Percentiles rank a stretch among this genome's conserved stretches.
Evolutionary conservation across 2,329 filamentous ascomycete genomes (phyloP).

Genomic region (Penicillium griseofulvum): DNA sequence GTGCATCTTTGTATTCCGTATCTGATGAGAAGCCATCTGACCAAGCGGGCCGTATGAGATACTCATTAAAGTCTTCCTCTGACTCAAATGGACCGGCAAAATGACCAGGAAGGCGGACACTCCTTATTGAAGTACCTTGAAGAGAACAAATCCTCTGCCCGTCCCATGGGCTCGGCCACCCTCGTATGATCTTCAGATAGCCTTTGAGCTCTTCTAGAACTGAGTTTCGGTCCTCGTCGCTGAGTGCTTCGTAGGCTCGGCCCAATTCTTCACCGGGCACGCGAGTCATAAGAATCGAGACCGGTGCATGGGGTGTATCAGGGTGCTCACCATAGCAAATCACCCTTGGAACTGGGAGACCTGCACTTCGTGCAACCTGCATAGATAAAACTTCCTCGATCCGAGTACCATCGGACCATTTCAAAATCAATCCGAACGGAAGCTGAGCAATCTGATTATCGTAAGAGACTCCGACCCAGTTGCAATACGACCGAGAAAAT

Average conservation of each 20-base stretch:
- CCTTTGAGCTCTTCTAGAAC: slow-evolving; percentile 30
- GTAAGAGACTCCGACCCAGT: slow-evolving; percentile 28
- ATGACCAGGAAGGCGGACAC: slow-evolving; percentile 29
- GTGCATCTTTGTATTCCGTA: slow-evolving; percentile 22
- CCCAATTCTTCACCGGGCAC: slow-evolving; percentile 35
- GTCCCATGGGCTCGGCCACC: slow-evolving; percentile 29
- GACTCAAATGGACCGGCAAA: slow-evolving; percentile 26
- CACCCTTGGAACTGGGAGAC: slow-evolving; percentile 33
- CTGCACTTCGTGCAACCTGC: slow-evolving; percentile 30
- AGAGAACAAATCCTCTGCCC: slow-evolving; percentile 30
- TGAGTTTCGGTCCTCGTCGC: slow-evolving; percentile 24
- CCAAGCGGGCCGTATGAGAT: slow-evolving; percentile 26
- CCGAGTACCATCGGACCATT: slow-evolving; percentile 39
- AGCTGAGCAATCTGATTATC: slow-evolving; percentile 36
- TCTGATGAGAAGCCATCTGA: slow-evolving; percentile 22
- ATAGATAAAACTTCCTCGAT: slow-evolving; percentile 37
- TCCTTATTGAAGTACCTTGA: slow-evolving; percentile 27
- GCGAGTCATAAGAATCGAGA: slow-evolving; percentile 42
- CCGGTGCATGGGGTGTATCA: slow-evolving; percentile 28
- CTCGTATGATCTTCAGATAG: slow-evolving; percentile 33
- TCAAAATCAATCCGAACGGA: slow-evolving; percentile 39
- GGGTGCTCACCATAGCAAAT: slow-evolving; percentile 36
- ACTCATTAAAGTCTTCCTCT: slow-evolving; percentile 30
- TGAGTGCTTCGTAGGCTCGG: slow-evolving; percentile 30
- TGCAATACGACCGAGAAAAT: slow-evolving; percentile 33